phyloP scores from a whole-genome alignment of 148 eudicot species.

The Cornus kousa region DNA sequence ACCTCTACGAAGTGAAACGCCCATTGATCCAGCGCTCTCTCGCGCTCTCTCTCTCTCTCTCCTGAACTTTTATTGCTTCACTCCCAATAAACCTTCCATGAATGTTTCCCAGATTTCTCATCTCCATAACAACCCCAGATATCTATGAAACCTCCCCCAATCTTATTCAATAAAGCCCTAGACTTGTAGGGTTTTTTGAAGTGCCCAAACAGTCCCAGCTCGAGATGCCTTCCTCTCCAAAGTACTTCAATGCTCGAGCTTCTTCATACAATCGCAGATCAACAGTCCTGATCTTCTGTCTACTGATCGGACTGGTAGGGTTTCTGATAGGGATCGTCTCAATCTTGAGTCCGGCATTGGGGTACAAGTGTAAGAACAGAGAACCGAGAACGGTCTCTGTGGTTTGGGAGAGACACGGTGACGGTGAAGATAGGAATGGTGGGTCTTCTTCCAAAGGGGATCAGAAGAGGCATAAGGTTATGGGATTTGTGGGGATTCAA shows the following conservation, averaged over 20 bases:
- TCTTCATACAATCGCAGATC: conserved; percentile 23
- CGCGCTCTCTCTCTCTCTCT: not conserved
- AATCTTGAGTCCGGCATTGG: conserved; percentile 18
- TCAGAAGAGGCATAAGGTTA: conserved; percentile 65
- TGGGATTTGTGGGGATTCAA: conserved; percentile 92
- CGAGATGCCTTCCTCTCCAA: conserved; percentile 51
- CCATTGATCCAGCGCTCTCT: not conserved
- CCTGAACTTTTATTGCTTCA: not conserved
- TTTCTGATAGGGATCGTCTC: conserved; percentile 30
- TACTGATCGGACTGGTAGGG: conserved; percentile 29
- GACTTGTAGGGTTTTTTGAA: not conserved
- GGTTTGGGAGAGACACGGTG: conserved; percentile 38
- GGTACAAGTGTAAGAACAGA: conserved; percentile 21
- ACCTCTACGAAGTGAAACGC: not conserved
- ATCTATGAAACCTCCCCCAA: not conserved
- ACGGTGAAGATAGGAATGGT: not conserved
- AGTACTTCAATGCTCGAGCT: conserved; percentile 35
- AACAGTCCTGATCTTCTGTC: conserved; percentile 30
- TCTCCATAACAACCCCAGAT: not conserved
- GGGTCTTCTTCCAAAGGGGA: conserved; percentile 15
- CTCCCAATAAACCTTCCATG: not conserved
- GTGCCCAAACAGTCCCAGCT: not conserved
- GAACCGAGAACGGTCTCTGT: conserved; percentile 49
- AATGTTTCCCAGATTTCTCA: not conserved
- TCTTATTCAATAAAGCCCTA: not conserved